phyloP scores from a whole-genome alignment of 495 filamentous ascomycete genomes.

The Pseudomonodictys pantanalensis region DNA sequence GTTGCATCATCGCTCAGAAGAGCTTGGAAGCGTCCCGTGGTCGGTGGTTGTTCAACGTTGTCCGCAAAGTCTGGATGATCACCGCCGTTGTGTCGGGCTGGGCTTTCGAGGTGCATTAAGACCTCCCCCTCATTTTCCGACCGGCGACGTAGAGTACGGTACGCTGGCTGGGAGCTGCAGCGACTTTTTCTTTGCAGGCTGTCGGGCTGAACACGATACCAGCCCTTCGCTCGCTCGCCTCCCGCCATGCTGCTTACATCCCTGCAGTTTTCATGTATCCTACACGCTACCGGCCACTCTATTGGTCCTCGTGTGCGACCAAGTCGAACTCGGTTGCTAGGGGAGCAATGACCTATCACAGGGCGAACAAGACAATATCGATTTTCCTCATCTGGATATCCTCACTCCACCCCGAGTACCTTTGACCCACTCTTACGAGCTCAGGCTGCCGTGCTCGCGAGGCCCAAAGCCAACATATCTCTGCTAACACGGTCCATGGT shows the following conservation, averaged over 20 bases:
- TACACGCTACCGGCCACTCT: not conserved
- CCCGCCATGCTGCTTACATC: constrained; percentile 12
- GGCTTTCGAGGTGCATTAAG: not conserved
- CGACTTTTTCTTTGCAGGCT: not conserved
- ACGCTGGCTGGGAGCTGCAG: not conserved
- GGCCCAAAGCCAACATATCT: constrained; percentile 14
- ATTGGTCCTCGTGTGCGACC: not conserved
- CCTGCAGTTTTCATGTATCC: constrained; percentile 12
- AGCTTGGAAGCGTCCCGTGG: not conserved
- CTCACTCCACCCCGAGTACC: not conserved
- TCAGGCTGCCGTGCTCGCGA: constrained; percentile 5
- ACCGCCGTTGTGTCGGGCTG: not conserved
- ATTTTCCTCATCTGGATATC: not conserved
- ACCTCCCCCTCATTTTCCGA: no score
- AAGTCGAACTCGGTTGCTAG: constrained; percentile 9
- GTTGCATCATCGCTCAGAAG: not conserved
- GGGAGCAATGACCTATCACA: constrained; percentile 2
- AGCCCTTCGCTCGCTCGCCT: not conserved
- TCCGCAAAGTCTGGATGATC: no score
- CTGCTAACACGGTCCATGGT: constrained; percentile 17
- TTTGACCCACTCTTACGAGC: constrained; percentile 14
- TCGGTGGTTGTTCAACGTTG: no score
- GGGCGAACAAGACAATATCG: constrained; percentile 3
- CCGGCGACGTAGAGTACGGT: not conserved
- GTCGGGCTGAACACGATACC: not conserved